Conservation (phyloP, 805 yeast genomes). For the Saccharomyces paradoxus region DNA sequence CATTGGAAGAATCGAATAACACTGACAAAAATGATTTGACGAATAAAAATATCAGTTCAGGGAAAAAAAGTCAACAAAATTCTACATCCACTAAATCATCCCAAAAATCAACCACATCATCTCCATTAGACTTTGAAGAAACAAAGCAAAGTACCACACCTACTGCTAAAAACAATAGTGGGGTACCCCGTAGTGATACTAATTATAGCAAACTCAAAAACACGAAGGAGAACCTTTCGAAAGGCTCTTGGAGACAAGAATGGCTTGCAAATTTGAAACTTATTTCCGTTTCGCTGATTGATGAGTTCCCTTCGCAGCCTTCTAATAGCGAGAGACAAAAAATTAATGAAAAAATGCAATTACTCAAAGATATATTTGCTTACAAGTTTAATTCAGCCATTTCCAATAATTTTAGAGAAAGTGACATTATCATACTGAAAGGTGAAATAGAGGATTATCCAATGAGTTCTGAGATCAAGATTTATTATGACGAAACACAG, state of each 20-base stretch:
- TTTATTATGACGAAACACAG: background rate
- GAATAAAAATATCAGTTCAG: background rate
- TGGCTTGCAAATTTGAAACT: slow-evolving; percentile 9
- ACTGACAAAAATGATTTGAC: background rate
- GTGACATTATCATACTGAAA: slow-evolving; percentile 6
- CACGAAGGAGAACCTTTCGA: background rate
- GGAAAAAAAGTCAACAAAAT: background rate
- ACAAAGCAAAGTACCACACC: background rate
- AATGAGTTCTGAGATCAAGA: background rate
- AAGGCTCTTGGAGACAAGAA: slow-evolving; percentile 10
- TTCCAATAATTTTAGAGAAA: background rate
- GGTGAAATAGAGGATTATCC: slow-evolving; percentile 2
- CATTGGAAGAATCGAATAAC: background rate
- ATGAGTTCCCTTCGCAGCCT: background rate
- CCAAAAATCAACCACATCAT: background rate
- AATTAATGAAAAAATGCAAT: background rate
- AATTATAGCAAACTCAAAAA: background rate
- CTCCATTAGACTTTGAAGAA: background rate
- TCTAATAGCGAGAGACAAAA: background rate
- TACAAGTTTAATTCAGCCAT: background rate
- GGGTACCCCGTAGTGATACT: background rate
- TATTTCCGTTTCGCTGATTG: slow-evolving; percentile 7
- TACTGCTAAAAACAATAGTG: background rate
- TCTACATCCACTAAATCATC: background rate
- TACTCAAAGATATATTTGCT: background rate